A percentile compares a stretch with the other conserved stretches of the same genome.
phyloP scores from a whole-genome alignment of 1,139 yeast genomes.

The Magnusiomyces tetraspermus region DNA sequence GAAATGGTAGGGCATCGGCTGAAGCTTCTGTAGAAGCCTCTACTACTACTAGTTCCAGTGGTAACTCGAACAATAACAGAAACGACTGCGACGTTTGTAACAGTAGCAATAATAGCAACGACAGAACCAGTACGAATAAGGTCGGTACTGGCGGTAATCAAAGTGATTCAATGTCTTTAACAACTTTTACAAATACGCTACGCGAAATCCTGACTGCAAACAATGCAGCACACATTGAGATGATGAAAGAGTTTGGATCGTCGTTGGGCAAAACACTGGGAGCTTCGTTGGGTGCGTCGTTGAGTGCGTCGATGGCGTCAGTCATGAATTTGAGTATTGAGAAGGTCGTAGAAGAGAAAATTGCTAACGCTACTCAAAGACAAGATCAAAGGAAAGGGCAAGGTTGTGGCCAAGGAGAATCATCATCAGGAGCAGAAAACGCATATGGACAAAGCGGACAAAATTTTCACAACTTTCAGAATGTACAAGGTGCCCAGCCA shows the following conservation, averaged over 20 bases:
- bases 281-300: constrained; percentile 1
- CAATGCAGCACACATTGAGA: constrained; percentile 3
- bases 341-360: background rate
- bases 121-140: background rate
- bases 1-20: too few relatives aligned
- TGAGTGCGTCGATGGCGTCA: background rate
- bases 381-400: too few relatives aligned
- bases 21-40: too few relatives aligned
- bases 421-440: too few relatives aligned
- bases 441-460: too few relatives aligned
- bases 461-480: too few relatives aligned
- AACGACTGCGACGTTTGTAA: background rate
- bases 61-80: too few relatives aligned
- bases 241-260: constrained; percentile 6
- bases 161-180: background rate
- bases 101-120: background rate
- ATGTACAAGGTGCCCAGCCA: too few relatives aligned
- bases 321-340: background rate
- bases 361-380: too few relatives aligned
- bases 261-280: constrained; percentile 8
- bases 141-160: background rate
- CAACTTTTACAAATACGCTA: background rate
- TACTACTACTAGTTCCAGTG: too few relatives aligned
- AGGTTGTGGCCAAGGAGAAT: too few relatives aligned
- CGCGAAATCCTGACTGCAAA: constrained; percentile 2